Evolutionary conservation across 495 filamentous ascomycete species (phyloP).

Genomic region (Thozetella sp.): DNA sequence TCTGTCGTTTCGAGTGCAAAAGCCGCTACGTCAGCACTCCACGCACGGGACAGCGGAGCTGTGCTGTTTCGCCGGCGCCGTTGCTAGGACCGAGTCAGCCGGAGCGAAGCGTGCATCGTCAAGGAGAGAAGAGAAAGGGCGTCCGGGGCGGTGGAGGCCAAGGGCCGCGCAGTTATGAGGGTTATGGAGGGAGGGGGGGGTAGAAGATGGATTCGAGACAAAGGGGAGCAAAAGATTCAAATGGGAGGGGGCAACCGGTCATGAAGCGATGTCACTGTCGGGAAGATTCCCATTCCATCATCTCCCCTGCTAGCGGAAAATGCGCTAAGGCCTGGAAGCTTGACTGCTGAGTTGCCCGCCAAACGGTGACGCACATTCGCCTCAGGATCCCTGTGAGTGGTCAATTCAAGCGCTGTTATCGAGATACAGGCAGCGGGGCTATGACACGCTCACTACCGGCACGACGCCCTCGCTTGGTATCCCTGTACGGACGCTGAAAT

Average conservation of each 20-base stretch:
- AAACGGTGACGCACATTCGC: constrained; percentile 7
- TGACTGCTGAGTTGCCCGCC: not conserved
- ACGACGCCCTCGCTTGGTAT: not conserved
- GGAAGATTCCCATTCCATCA: not conserved
- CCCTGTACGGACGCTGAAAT: not conserved
- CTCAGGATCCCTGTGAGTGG: not conserved
- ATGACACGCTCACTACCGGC: not conserved
- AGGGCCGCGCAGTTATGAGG: no score
- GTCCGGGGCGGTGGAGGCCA: no score
- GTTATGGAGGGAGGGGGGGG: no score
- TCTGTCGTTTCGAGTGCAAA: not conserved
- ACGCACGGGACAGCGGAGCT: no score
- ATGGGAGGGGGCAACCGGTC: no score
- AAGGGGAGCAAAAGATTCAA: no score
- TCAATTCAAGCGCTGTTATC: not conserved
- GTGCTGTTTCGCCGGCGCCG: no score
- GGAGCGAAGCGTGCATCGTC: no score
- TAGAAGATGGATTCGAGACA: no score
- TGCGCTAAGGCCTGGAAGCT: not conserved
- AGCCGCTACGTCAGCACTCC: no score
- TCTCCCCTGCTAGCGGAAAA: not conserved
- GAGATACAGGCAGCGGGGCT: not conserved
- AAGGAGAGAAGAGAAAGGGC: no score
- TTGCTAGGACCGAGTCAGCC: no score
- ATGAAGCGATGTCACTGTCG: not conserved